Evolutionary conservation across 495 filamentous ascomycete species (phyloP).

Genomic region (Penicillium nucicola): DNA sequence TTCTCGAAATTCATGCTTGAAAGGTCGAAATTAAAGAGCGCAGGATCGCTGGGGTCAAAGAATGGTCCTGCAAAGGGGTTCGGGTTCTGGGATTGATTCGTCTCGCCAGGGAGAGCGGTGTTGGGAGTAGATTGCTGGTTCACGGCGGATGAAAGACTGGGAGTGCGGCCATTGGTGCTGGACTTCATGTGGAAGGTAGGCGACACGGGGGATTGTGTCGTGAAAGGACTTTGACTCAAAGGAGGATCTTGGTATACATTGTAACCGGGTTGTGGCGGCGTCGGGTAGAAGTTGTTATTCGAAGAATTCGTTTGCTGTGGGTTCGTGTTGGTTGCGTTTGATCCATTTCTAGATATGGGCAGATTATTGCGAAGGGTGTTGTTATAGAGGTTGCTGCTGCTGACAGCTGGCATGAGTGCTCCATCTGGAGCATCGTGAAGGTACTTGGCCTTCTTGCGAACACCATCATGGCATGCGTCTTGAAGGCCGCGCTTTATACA

Average conservation of each 20-base stretch:
- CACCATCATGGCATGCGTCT: conserved; percentile 89
- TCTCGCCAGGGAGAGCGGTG: conserved; percentile 30
- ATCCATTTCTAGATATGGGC: conserved; percentile 32
- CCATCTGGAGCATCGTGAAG: conserved; percentile 92
- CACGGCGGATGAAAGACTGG: conserved; percentile 34
- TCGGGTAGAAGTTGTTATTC: conserved; percentile 30
- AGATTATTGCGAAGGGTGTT: conserved; percentile 28
- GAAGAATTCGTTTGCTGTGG: conserved; percentile 24
- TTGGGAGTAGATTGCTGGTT: conserved; percentile 34
- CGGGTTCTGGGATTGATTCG: conserved; percentile 37
- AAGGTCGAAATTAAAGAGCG: conserved; percentile 88
- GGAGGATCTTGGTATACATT: conserved; percentile 40
- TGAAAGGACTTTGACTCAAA: conserved; percentile 49
- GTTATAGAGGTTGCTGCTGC: conserved; percentile 34
- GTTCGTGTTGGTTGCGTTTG: conserved; percentile 18
- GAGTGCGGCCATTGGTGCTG: conserved; percentile 35
- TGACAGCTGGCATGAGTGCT: conserved; percentile 58
- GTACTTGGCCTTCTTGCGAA: conserved; percentile 98
- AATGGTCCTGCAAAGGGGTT: conserved; percentile 56
- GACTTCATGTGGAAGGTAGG: conserved; percentile 57
- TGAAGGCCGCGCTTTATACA: conserved; percentile 92
- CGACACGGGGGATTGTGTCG: conserved; percentile 67
- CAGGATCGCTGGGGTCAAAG: conserved; percentile 88
- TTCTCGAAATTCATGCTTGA: conserved; percentile 94
- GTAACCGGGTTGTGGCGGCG: conserved; percentile 33